Evolutionary conservation across 2,329 filamentous ascomycete genomes (phyloP).

Genomic region (Leptographium lundbergii): DNA sequence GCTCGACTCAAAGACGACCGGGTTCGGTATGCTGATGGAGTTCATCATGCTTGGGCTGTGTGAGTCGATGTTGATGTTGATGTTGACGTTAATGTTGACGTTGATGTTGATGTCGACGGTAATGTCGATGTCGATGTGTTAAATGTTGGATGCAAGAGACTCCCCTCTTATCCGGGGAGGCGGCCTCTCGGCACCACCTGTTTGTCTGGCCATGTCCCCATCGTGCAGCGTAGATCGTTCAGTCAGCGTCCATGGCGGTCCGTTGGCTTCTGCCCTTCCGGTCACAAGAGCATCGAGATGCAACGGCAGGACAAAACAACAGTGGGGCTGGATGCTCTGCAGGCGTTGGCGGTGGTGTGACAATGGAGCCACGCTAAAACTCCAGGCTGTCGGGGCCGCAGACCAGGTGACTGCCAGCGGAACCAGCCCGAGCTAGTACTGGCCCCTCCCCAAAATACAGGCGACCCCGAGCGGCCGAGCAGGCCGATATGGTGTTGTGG

Average conservation of each 20-base stretch:
- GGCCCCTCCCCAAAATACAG: background rate
- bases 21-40: background rate
- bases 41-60: background rate
- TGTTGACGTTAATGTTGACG: too few relatives aligned
- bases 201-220: background rate
- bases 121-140: too few relatives aligned
- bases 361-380: background rate
- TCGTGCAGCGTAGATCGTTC: background rate
- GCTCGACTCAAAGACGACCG: constrained; percentile 18
- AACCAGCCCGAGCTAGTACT: background rate
- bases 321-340: background rate
- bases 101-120: too few relatives aligned
- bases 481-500: background rate
- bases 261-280: background rate
- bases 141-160: background rate
- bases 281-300: background rate
- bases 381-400: background rate
- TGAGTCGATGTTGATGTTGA: background rate
- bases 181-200: background rate
- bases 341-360: background rate
- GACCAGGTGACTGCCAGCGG: background rate
- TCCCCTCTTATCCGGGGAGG: background rate
- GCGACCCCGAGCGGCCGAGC: background rate
- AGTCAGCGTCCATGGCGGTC: background rate
- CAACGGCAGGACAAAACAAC: background rate